These are phyloP conservation scores for Sporormia fimetaria DNA, from an alignment of 495 filamentous ascomycete genomes.

Conservation along the genomic window DNA sequence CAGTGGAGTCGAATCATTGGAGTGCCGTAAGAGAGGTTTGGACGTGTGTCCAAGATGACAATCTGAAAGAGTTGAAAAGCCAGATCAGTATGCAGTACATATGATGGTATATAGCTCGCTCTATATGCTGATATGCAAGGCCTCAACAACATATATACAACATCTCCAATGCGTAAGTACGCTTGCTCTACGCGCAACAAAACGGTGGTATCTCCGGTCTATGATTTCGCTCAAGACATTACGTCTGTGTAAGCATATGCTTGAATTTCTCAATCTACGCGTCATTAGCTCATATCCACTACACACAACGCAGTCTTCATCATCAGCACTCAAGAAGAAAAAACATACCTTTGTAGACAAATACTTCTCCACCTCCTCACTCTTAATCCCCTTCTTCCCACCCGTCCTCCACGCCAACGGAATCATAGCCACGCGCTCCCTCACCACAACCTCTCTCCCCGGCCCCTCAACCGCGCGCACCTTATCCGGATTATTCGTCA, in stretches of 20 bases:
- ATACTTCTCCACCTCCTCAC: constrained; percentile 85
- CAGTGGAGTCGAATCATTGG: too few relatives aligned
- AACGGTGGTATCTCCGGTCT: too few relatives aligned
- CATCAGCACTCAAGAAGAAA: neutral
- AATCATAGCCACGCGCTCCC: constrained; percentile 86
- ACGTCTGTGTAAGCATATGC: constrained; percentile 30
- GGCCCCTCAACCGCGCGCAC: constrained; percentile 88
- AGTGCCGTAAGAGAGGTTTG: too few relatives aligned
- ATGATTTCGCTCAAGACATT: too few relatives aligned
- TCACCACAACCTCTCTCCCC: constrained; percentile 73
- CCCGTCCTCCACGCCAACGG: constrained; percentile 85
- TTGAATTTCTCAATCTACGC: constrained; percentile 36
- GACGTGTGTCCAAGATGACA: too few relatives aligned
- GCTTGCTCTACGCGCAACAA: too few relatives aligned
- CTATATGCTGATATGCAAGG: too few relatives aligned
- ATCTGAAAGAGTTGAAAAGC: too few relatives aligned
- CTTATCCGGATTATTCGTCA: constrained; percentile 99
- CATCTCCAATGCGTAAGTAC: too few relatives aligned
- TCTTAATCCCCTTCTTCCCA: constrained; percentile 67
- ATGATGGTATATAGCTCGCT: too few relatives aligned
- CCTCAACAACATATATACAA: too few relatives aligned
- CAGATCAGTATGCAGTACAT: too few relatives aligned
- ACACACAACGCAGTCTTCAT: neutral
- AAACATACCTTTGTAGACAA: constrained; percentile 74
- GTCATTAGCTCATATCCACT: neutral